phyloP scores from a whole-genome alignment of 2,329 filamentous ascomycete species.

The Huntiella decipiens region DNA sequence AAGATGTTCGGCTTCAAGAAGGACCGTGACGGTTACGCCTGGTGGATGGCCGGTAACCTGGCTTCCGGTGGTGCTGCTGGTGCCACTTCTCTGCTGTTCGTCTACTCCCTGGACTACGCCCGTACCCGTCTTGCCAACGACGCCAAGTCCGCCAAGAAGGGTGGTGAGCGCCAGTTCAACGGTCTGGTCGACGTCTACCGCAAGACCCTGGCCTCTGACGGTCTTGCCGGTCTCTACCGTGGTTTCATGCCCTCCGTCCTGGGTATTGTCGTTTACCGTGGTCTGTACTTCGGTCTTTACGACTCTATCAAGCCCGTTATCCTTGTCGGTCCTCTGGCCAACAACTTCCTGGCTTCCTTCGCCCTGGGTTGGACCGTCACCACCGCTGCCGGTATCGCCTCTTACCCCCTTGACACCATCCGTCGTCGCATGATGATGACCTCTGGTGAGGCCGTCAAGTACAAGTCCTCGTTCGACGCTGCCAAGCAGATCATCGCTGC shows the following conservation, averaged over 20 bases:
- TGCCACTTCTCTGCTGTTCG: conserved; percentile 99
- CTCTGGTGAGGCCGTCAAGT: conserved; percentile 94
- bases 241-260: conserved; percentile 99
- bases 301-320: conserved; percentile 99
- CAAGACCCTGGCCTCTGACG: conserved; percentile 97
- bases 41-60: conserved; percentile 99
- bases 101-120: conserved; percentile 99
- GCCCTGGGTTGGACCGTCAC: conserved; percentile 96
- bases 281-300: conserved; percentile 99
- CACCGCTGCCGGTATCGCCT: conserved; percentile 99
- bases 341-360: conserved; percentile 99
- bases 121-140: conserved; percentile 99
- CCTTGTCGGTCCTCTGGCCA: conserved; percentile 75
- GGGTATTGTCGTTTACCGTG: conserved; percentile 99
- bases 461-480: conserved; percentile 90
- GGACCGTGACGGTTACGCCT: conserved; percentile 91
- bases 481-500: conserved; percentile 90
- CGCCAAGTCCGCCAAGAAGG: conserved; percentile 92
- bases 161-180: conserved; percentile 99
- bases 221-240: conserved; percentile 99
- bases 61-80: conserved; percentile 99
- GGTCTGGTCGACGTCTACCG: conserved; percentile 98
- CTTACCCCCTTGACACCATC: conserved; percentile 99
- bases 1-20: conserved; percentile 99
- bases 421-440: conserved; percentile 99